These are phyloP conservation scores for Fusarium fujikuroi DNA, from an alignment of 2,329 filamentous ascomycete genomes.

Conservation along the genomic window DNA sequence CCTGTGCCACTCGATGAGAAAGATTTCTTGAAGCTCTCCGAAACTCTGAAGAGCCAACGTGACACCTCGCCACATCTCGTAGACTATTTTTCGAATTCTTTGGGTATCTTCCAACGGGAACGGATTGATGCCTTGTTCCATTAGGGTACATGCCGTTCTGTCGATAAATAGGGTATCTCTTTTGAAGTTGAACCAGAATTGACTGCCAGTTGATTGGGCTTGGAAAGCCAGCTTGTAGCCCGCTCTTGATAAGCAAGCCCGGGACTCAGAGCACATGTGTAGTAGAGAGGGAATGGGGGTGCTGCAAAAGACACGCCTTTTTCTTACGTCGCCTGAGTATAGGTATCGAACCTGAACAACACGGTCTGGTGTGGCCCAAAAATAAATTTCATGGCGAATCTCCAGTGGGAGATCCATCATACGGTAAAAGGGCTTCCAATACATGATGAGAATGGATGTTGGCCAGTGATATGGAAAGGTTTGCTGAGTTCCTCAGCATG, in stretches of 20 bases:
- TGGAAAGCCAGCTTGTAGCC: background rate
- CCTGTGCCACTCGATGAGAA: background rate
- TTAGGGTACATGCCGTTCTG: background rate
- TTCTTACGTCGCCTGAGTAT: too few species aligned
- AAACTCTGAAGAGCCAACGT: background rate
- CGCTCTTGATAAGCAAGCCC: background rate
- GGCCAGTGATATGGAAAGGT: background rate
- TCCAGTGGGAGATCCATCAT: background rate
- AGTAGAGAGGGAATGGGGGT: background rate
- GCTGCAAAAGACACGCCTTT: background rate
- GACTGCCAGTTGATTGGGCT: background rate
- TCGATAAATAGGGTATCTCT: background rate
- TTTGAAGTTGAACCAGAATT: background rate
- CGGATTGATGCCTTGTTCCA: background rate
- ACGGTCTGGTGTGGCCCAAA: background rate
- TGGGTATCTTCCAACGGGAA: background rate
- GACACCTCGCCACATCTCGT: background rate
- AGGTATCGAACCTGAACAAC: background rate
- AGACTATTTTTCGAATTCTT: background rate
- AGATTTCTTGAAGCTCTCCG: background rate
- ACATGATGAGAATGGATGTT: background rate
- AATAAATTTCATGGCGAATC: background rate
- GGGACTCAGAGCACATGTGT: background rate
- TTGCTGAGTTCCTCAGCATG: background rate
- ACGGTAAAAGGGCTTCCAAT: background rate